Conservation (phyloP, 2,329 filamentous ascomycete genomes). For the Nemania abortiva region DNA sequence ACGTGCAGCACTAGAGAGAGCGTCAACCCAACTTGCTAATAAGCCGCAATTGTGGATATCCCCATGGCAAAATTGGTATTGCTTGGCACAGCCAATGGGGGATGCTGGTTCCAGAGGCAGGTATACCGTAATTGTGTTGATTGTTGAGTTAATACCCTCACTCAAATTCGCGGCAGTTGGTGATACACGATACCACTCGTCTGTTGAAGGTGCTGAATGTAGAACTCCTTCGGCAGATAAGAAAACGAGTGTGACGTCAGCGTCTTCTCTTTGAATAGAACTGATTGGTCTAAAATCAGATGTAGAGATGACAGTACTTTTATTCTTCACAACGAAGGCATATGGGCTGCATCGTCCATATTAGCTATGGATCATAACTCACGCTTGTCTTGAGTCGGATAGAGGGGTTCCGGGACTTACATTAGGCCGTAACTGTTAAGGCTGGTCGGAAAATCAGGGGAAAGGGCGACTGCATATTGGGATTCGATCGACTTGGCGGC, state of each 20-base stretch:
- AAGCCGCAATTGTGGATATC: conserved; percentile 18
- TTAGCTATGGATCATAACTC: too few species aligned
- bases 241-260: conserved; percentile 21
- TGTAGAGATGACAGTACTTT: background rate
- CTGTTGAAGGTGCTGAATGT: conserved; percentile 5
- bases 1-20: background rate
- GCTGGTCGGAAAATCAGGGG: background rate
- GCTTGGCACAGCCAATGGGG: conserved; percentile 29
- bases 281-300: conserved; percentile 13
- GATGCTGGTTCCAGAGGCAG: conserved; percentile 31
- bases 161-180: background rate
- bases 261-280: conserved; percentile 12
- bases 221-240: conserved; percentile 20
- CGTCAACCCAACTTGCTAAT: conserved; percentile 12
- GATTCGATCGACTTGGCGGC: conserved; percentile 20
- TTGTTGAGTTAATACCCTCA: too few species aligned
- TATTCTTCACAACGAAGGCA: conserved; percentile 6
- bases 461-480: conserved; percentile 8
- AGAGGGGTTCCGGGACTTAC: background rate
- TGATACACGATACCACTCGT: conserved; percentile 27
- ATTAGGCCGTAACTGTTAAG: background rate
- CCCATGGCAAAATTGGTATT: conserved; percentile 38
- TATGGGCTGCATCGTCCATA: too few species aligned
- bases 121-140: background rate
- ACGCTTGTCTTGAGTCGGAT: too few species aligned